phyloP scores from a whole-genome alignment of 805 yeast species.

The Blastobotrys parvus region DNA sequence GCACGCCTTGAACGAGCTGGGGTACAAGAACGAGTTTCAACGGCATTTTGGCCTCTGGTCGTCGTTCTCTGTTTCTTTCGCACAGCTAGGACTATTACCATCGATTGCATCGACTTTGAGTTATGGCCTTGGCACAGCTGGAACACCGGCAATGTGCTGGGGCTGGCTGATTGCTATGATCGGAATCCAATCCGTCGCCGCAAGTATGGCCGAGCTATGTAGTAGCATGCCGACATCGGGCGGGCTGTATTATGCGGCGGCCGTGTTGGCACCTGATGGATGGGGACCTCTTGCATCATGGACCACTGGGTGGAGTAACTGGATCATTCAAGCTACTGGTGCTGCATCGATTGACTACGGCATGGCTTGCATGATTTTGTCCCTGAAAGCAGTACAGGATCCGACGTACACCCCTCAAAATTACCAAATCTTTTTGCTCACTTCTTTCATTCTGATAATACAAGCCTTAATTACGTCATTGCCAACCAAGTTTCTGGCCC shows the following conservation, averaged over 20 bases:
- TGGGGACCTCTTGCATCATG: conserved; percentile 19
- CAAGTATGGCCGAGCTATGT: conserved; percentile 56
- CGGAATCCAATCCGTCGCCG: not conserved
- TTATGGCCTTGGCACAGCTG: not conserved
- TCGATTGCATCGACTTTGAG: not conserved
- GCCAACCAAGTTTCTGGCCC: conserved; percentile 49
- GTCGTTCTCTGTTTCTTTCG: not conserved
- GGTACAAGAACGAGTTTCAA: not conserved
- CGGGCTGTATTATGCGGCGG: conserved; percentile 62
- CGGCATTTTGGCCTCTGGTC: not conserved
- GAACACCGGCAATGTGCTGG: not conserved
- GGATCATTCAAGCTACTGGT: conserved; percentile 14
- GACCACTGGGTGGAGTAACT: conserved; percentile 21
- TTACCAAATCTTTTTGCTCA: conserved; percentile 46
- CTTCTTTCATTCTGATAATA: conserved; percentile 48
- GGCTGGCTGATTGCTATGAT: not conserved
- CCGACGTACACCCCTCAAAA: conserved; percentile 13
- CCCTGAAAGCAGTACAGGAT: conserved; percentile 10
- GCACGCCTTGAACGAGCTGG: not conserved
- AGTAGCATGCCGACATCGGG: conserved; percentile 70
- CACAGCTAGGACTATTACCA: no score
- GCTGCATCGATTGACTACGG: conserved; percentile 18
- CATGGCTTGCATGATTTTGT: conserved; percentile 13
- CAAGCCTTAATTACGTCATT: conserved; percentile 47
- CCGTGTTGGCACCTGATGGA: conserved; percentile 18